These are phyloP conservation scores for Pholiota adiposa DNA, from an alignment of 1,284 basidiomycete genomes.

Conservation along the genomic window DNA sequence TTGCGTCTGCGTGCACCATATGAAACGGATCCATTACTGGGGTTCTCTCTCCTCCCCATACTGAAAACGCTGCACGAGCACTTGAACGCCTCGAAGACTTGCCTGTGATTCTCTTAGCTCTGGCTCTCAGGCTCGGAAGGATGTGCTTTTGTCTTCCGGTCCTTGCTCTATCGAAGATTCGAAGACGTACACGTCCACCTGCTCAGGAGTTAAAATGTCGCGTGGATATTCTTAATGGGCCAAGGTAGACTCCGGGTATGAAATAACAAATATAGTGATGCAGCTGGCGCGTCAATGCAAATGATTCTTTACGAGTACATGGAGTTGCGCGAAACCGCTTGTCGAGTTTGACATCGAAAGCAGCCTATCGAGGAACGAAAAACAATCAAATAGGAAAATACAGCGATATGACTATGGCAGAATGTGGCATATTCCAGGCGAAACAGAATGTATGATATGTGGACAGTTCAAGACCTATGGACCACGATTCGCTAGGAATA, in stretches of 20 bases:
- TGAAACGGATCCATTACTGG: neutral
- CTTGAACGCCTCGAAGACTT: neutral
- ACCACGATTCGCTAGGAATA: neutral
- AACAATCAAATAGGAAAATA: neutral
- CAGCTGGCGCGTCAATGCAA: neutral
- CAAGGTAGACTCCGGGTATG: neutral
- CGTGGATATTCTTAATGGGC: neutral
- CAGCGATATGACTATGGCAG: neutral
- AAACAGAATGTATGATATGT: neutral
- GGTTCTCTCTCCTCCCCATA: neutral
- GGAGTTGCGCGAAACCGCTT: too few relatives aligned
- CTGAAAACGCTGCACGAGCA: neutral
- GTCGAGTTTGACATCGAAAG: too few relatives aligned
- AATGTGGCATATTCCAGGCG: neutral
- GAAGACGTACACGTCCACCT: neutral
- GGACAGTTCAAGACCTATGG: neutral
- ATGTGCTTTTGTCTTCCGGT: neutral
- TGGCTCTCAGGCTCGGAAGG: neutral
- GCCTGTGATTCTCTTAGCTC: constrained; percentile 2
- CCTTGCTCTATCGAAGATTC: neutral
- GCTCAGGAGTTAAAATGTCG: neutral
- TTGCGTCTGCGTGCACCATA: neutral
- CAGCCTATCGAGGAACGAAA: too few relatives aligned
- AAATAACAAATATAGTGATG: neutral
- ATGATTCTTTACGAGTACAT: too few relatives aligned